Evolutionary conservation across 805 yeast genomes (phyloP).

Genomic region (Pichia pseudocactophila): DNA sequence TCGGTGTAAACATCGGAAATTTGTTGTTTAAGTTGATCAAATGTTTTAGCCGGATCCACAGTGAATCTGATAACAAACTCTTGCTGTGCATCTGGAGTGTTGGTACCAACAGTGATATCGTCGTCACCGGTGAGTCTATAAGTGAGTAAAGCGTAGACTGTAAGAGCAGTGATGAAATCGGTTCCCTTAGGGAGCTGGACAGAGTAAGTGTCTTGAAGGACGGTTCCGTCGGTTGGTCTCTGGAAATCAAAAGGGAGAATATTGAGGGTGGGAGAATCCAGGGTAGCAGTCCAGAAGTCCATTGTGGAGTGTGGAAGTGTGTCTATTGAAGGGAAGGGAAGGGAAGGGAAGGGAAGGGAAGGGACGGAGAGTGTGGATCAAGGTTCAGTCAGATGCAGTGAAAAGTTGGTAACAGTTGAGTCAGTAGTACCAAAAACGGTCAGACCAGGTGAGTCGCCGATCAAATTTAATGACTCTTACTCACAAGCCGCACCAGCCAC

Average conservation of each 20-base stretch:
- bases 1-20: slow-evolving; percentile 34
- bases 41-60: slow-evolving; percentile 46
- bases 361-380: too few relatives aligned
- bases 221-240: slow-evolving; percentile 60
- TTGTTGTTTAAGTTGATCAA: slow-evolving; percentile 41
- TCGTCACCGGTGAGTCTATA: slow-evolving; percentile 89
- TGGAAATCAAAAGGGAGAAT: slow-evolving; percentile 83
- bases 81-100: slow-evolving; percentile 38
- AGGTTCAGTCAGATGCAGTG: too few relatives aligned
- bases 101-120: slow-evolving; percentile 80
- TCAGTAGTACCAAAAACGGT: too few relatives aligned
- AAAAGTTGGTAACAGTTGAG: too few relatives aligned
- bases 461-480: slow-evolving; percentile 13
- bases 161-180: slow-evolving; percentile 44
- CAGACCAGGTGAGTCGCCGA: too few relatives aligned
- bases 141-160: slow-evolving; percentile 62
- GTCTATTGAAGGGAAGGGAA: too few relatives aligned
- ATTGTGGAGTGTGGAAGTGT: too few relatives aligned
- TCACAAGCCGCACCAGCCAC: too few relatives aligned
- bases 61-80: slow-evolving; percentile 54
- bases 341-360: too few relatives aligned
- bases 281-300: slow-evolving; percentile 52
- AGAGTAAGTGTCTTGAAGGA: slow-evolving; percentile 46
- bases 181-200: slow-evolving; percentile 6
- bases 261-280: slow-evolving; percentile 78